Evolutionary conservation across 805 yeast species (phyloP), one percentile per base, ranked within the genome.

Genomic region (Wickerhamiella azyma): DNA sequence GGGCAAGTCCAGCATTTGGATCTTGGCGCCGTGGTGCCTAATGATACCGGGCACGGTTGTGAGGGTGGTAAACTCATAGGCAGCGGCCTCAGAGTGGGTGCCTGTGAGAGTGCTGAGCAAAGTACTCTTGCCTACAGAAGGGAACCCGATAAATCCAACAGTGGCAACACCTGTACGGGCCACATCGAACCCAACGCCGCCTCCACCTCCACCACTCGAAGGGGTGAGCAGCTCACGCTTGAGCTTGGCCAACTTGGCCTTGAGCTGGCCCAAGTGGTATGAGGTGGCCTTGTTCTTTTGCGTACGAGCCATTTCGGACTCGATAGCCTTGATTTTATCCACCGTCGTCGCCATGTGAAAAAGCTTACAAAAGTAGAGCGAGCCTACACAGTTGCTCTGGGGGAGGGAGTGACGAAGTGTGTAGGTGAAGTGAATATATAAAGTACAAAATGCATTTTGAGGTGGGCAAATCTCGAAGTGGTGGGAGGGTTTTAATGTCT

Each of bases 141-240:
- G 99, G 62, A 92, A 92, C 2, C 99, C 99, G 38, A 92, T 95
- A 61, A 88, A 92, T 9, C 98, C 99, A 44, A 92, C 94, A 8
- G 94, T 77, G 3, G 96, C 96, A 11, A 85, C 96, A 66, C 99
- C 99, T 0, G 96, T 89, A 64, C 96, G 77, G n/a, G 95, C 94
- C 39, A 92, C 97, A 68, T 92, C 99, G 65, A 92, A 92, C 7
- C 98, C 98, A 18, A 75, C 77, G 52, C 97, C 96, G 48, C 92
- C 94, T 49, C 96, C 95, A 30, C 96, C 96, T 35, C 86, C 74
- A 16, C 84, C 76, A 11, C 77, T 63, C 0, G 79, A 67, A 43
- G 81, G 81, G 2, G 83, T 76, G 51, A 92, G 70, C 46, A 92
- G 71, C 61, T 92, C 99, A 61, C 96, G 77, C 69, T 94, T 84